These are phyloP conservation scores for Colletotrichum eleusines DNA, from an alignment of 2,329 filamentous ascomycete genomes.

Conservation along the genomic window DNA sequence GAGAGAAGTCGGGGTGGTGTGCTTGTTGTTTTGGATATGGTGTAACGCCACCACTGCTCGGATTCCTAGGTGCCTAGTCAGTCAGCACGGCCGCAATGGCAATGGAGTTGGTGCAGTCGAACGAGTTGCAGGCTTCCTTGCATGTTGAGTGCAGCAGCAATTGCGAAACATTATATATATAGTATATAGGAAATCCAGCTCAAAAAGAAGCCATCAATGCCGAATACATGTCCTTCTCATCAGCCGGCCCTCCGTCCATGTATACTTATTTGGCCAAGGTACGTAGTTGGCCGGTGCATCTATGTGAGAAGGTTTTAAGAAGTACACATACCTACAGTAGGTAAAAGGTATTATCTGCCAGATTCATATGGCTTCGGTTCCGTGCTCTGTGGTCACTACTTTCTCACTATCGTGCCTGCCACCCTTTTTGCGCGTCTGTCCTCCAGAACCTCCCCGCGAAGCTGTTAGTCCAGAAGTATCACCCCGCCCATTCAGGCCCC, in stretches of 20 bases:
- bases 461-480: not conserved
- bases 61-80: too few relatives aligned
- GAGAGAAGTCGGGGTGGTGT: not conserved
- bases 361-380: not conserved
- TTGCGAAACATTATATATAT: fast-evolving
- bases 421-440: fast-evolving
- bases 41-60: not conserved
- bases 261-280: too few relatives aligned
- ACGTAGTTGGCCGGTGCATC: not conserved
- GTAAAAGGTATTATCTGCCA: not conserved
- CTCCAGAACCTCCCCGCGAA: fast-evolving
- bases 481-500: not conserved
- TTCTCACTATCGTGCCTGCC: not conserved
- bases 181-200: too few relatives aligned
- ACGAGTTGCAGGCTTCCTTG: not conserved
- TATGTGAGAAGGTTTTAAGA: not conserved
- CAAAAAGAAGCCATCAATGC: not conserved
- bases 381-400: not conserved
- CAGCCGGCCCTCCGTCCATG: not conserved
- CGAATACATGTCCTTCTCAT: not conserved
- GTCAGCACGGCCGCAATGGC: not conserved
- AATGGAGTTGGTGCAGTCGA: not conserved
- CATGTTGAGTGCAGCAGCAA: not conserved
- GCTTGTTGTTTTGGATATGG: not conserved
- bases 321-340: not conserved